phyloP scores from a whole-genome alignment of 495 filamentous ascomycete genomes.

The Lophium mytilinum region DNA sequence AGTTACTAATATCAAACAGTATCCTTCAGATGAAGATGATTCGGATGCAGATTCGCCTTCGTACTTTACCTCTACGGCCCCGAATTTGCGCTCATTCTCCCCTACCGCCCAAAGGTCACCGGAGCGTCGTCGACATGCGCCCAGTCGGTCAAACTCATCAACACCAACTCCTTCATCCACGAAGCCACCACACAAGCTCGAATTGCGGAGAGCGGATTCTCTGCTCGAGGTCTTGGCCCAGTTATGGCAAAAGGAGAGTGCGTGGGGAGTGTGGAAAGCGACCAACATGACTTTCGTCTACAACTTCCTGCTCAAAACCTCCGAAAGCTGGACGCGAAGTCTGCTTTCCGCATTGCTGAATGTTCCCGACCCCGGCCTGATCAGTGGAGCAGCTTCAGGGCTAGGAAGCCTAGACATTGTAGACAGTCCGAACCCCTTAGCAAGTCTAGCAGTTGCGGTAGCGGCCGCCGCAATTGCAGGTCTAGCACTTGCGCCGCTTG shows the following conservation, averaged over 20 bases:
- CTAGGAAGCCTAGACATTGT: constrained; percentile 47
- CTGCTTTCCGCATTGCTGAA: constrained; percentile 76
- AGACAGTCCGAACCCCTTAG: constrained; percentile 63
- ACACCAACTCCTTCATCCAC: constrained; percentile 34
- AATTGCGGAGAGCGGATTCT: constrained; percentile 60
- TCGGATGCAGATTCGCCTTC: constrained; percentile 55
- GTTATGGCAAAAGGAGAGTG: constrained; percentile 82
- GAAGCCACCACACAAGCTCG: constrained; percentile 52
- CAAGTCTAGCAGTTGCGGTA: constrained; percentile 69
- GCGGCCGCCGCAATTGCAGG: constrained; percentile 74
- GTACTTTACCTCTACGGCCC: constrained; percentile 74
- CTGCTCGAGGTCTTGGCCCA: constrained; percentile 71
- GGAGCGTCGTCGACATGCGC: constrained; percentile 8
- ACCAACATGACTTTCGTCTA: constrained; percentile 87
- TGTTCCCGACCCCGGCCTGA: constrained; percentile 66
- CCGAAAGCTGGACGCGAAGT: constrained; percentile 79
- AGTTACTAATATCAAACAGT: constrained; percentile 31
- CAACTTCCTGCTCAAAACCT: constrained; percentile 69
- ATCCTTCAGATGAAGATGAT: constrained; percentile 53
- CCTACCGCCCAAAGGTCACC: constrained; percentile 40
- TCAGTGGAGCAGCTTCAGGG: constrained; percentile 21
- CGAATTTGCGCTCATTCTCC: constrained; percentile 42
- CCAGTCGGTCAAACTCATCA: constrained; percentile 19
- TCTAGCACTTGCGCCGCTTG: constrained; percentile 73
- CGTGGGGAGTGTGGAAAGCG: constrained; percentile 90